A percentile compares a stretch with the other conserved stretches of the same genome.
Evolutionary conservation across 768 basidiomycete species (phyloP).

Genomic region (Lanmaoa pseudosensibilis): DNA sequence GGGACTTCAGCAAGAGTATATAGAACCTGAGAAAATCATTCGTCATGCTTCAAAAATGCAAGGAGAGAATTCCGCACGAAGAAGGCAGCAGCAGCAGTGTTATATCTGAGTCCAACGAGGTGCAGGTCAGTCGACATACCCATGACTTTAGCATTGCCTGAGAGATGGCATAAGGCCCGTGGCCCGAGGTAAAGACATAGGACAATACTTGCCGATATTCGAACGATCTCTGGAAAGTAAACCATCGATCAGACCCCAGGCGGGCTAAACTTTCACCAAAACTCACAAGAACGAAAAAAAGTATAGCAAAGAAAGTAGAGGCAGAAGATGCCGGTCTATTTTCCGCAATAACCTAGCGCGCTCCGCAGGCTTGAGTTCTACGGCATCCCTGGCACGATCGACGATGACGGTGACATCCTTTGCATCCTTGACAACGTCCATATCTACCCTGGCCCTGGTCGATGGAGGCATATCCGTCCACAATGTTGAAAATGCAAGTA

Average conservation of each 20-base stretch:
- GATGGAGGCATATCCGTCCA: slow-evolving; percentile 19
- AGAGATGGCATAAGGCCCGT: slow-evolving; percentile 9
- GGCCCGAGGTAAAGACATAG: background rate
- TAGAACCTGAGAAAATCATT: slow-evolving; percentile 25
- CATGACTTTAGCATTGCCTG: slow-evolving; percentile 45
- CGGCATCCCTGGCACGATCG: background rate
- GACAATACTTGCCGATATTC: slow-evolving; percentile 40
- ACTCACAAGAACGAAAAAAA: slow-evolving; percentile 1
- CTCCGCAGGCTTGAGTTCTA: background rate
- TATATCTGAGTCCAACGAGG: slow-evolving; percentile 38
- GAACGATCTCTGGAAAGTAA: slow-evolving; percentile 38
- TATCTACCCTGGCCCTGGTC: slow-evolving; percentile 12
- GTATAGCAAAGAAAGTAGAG: background rate
- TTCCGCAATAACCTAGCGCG: background rate
- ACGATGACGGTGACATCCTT: background rate
- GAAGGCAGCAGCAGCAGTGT: slow-evolving; percentile 40
- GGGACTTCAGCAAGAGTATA: slow-evolving; percentile 41
- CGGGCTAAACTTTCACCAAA: background rate
- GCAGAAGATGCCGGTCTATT: background rate
- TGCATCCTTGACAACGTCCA: background rate
- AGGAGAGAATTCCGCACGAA: slow-evolving; percentile 27
- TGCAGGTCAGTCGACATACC: slow-evolving; percentile 44
- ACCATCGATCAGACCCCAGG: background rate
- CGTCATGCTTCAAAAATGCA: background rate
- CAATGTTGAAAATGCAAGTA: background rate